Base-by-base conservation (phyloP, 1,139 yeast species). In the Nakaseomyces sp. region DNA sequence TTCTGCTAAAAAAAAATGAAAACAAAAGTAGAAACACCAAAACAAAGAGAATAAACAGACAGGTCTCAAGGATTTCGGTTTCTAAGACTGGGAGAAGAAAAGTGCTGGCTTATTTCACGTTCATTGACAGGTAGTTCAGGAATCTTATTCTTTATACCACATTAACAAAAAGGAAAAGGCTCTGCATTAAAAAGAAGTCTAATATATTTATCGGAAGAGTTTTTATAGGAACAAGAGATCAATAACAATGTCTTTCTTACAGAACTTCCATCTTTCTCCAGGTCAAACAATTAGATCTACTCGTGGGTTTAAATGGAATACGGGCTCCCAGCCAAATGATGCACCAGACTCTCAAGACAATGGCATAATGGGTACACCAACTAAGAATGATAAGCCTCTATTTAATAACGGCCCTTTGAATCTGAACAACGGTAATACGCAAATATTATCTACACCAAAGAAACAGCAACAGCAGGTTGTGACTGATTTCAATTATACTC, bases 231-330 rank as follows among this genome's bases (percentile, higher is more conserved):
- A 22, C 24, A 2, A 22, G 9, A 22, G 9, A 22, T 22, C 6
- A 6, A 22, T 5, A 22, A 16, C 18, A 18, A 39, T 39, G 41
- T 30, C 41, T 3, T 39, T 39, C 6, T 17, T 39, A 20, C 41
- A 45, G 20, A 44, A 18, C 40, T 55, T 57, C 44, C 64, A 60
- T 47, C 42, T 61, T 41, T 59, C 61, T 47, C 64, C 64, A 25
- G 64, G 64, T 8, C 64, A 63, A 43, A 63, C 66, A n/a, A 61
- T 63, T 13, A 56, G 64, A 36, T 60, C 66, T 17, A 59, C 65
- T 4, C 53, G 66, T 50, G 66, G 66, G 3, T 63, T 63, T 47
- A 62, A 61, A 44, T 63, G 65, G 66, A 63, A 63, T 28, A 58
- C 59, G 2, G 56, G 52, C n/a, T 20, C 17, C 4, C 17, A 35